Evolutionary conservation across 169 alveolate species (phyloP).

Genomic region (Plasmodium fragile): DNA sequence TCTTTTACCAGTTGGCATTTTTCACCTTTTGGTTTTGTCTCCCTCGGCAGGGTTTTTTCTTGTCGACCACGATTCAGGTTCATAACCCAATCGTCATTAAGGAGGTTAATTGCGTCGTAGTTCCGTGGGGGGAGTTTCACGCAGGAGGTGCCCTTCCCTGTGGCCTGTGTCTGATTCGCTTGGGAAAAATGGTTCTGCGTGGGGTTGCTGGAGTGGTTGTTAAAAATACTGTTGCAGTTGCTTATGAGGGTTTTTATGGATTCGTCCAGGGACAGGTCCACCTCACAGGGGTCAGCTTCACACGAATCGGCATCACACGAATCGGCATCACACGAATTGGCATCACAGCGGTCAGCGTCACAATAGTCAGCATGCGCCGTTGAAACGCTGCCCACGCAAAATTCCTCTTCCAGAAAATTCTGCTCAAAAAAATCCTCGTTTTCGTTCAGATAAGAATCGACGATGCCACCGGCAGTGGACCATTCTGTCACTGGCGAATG

Average conservation of each 20-base stretch:
- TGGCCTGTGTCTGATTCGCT: not conserved
- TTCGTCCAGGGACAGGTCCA: not conserved
- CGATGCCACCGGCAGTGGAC: not conserved
- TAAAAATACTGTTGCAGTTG: slow-evolving; percentile 23
- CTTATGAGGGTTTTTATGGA: slow-evolving; percentile 11
- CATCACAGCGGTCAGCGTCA: not conserved
- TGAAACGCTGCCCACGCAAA: not conserved
- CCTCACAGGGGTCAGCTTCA: not conserved
- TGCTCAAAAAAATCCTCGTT: not conserved
- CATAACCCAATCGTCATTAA: not conserved
- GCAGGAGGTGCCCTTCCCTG: not conserved
- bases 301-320: not conserved
- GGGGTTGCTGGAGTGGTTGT: not conserved
- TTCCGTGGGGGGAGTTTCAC: not conserved
- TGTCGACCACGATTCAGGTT: not conserved
- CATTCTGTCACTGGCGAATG: not conserved
- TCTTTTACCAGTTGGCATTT: not conserved
- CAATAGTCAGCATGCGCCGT: not conserved
- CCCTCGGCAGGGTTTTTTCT: not conserved
- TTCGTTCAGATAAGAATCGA: slow-evolving; percentile 25
- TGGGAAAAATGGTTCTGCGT: not conserved
- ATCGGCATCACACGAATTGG: not conserved
- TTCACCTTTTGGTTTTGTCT: not conserved
- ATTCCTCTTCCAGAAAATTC: not conserved
- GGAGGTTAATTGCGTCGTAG: not conserved